Percentiles rank a stretch among this genome's conserved stretches.
Evolutionary conservation across 164 flowering plant species (phyloP).

Genomic region (Stephania cephalantha): DNA sequence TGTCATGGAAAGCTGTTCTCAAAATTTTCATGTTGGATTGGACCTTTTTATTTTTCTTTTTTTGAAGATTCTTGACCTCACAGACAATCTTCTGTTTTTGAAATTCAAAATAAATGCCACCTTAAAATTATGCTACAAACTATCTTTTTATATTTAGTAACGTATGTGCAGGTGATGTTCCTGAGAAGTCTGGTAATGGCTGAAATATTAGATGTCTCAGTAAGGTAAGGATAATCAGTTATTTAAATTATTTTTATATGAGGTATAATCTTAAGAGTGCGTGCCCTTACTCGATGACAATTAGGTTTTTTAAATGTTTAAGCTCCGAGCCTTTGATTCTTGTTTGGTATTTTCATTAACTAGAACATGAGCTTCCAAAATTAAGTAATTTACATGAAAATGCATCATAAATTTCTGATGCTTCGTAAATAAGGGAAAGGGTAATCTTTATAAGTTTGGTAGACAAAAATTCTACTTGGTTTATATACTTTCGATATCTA

Average conservation of each 20-base stretch:
- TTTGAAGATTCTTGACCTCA: too few species aligned
- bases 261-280: not conserved
- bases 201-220: constrained; percentile 17
- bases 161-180: constrained; percentile 18
- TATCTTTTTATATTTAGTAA: not conserved
- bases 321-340: not conserved
- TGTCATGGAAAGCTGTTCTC: too few species aligned
- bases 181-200: constrained; percentile 19
- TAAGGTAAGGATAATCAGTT: constrained; percentile 24
- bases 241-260: constrained; percentile 2
- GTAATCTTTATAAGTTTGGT: not conserved
- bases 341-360: not conserved
- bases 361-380: not conserved
- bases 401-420: not conserved
- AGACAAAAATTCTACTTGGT: not conserved
- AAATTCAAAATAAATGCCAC: too few species aligned
- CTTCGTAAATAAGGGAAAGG: not conserved
- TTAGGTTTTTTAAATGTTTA: not conserved
- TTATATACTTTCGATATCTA: not conserved
- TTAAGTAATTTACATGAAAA: not conserved
- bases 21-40: too few species aligned
- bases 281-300: not conserved
- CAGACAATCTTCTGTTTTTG: too few species aligned
- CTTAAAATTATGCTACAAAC: not conserved
- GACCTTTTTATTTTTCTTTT: too few species aligned